Evolutionary conservation across 306 rosid genomes (phyloP), one percentile per base, ranked within the genome.

Genomic region (Cucumis melo): DNA sequence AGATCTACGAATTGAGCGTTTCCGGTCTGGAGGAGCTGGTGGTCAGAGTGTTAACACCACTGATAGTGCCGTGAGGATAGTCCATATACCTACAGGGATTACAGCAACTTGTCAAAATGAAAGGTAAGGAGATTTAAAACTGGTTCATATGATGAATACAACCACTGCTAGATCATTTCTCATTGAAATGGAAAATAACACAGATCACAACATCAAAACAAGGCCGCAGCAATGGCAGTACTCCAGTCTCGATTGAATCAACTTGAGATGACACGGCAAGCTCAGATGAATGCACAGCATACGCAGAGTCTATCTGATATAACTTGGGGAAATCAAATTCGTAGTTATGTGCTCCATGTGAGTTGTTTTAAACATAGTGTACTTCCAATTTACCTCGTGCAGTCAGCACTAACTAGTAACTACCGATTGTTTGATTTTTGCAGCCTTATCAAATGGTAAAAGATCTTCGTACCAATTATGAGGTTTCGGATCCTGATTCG

Each of bases 401-500:
- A 44, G 76, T 17, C 75, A n/a, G 55, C 38, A 27, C 55, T 41
- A 75, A 82, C 82, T 57, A 24, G 58, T 41, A 75, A 82, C 82
- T 57, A 36, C 24, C 39, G 15, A 68, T 81, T 62, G 61, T 65
- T 51, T 24, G 79, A 73, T 78, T 46, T 66, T 42, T 81, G 86
- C 96, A 90, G 99, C 99, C 99, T 56, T 94, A 94, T 82, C 95
- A 84, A 3, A 90, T 94, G 99, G 99, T 92, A 76, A 94, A 92
- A 83, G 99, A 94, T 85, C 96, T 94, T 62, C 90, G 99, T 60
- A 90, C 99, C 32, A 87, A 86, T 77, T 90, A 91, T 27, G 99
- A 94, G 87, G 97, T 94, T 78, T 92, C 95, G 0, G 96, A 92
- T 80, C 89, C 99, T 3, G 97, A 89, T 85, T 89, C 96, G 74